These are phyloP conservation scores for Paraconiothyrium brasiliense DNA, from an alignment of 2,329 filamentous ascomycete species.

Conservation along the genomic window DNA sequence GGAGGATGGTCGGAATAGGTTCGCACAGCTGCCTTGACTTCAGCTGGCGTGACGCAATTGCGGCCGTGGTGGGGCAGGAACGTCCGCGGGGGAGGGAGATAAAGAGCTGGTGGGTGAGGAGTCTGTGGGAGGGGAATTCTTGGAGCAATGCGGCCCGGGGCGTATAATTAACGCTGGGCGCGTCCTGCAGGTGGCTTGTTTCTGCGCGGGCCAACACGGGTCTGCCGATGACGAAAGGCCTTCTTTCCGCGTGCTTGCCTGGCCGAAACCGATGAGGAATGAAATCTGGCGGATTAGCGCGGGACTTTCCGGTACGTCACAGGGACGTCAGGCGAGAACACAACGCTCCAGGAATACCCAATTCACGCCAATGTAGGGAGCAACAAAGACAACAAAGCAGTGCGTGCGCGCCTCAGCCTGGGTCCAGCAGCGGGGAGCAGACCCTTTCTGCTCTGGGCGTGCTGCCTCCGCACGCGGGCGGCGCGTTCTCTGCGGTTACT, in stretches of 20 bases:
- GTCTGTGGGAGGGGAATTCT: not conserved
- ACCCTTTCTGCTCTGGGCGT: constrained; percentile 1
- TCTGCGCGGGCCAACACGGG: constrained; percentile 6
- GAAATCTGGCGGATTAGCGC: constrained; percentile 1
- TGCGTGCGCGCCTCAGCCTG: not conserved
- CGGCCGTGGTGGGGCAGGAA: constrained; percentile 12
- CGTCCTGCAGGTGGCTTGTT: not conserved
- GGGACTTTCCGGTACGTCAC: constrained; percentile 12
- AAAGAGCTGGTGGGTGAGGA: not conserved
- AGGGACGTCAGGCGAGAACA: constrained; percentile 13
- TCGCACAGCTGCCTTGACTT: constrained; percentile 7
- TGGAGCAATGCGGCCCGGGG: constrained; percentile 2
- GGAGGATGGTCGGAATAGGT: not conserved
- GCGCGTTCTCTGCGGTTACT: constrained; percentile 1
- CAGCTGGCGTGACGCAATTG: constrained; percentile 12
- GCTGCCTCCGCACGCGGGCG: constrained; percentile 2
- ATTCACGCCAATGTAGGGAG: not conserved
- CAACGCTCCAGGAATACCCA: not conserved
- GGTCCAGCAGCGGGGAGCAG: not conserved
- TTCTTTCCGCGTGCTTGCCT: not conserved
- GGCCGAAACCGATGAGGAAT: constrained; percentile 18
- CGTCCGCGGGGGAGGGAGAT: not conserved
- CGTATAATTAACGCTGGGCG: constrained; percentile 3
- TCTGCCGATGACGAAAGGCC: constrained; percentile 13
- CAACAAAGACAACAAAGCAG: not conserved